Evolutionary conservation across 2,329 filamentous ascomycete species (phyloP).

Genomic region (Venturiaceae sp.): DNA sequence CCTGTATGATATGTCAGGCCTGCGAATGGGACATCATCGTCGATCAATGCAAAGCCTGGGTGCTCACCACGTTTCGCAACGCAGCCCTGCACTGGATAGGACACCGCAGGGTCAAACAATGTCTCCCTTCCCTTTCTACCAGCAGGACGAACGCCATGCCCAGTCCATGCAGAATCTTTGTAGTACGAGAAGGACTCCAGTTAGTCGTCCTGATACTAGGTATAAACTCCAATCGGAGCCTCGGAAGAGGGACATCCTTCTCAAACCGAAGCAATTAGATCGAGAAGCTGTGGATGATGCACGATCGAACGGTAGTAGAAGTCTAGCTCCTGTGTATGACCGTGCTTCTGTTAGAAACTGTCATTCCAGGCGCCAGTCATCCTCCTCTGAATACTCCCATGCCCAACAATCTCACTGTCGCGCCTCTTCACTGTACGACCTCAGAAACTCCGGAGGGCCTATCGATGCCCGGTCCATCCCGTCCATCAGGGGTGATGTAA

Average conservation of each 20-base stretch:
- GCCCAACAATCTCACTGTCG: neutral
- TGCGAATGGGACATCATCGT: neutral
- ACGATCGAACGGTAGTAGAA: neutral
- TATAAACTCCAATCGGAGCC: no score
- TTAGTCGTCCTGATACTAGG: no score
- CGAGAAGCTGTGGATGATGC: neutral
- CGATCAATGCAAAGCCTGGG: neutral
- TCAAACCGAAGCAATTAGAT: no score
- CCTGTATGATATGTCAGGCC: neutral
- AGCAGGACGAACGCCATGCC: neutral
- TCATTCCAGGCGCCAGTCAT: neutral
- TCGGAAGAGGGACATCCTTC: no score
- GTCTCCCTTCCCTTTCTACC: neutral
- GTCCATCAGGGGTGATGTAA: no score
- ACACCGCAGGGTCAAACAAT: no score
- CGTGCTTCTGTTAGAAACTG: neutral
- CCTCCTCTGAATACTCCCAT: neutral
- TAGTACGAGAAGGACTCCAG: neutral
- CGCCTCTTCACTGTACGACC: neutral
- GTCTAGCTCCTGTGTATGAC: neutral
- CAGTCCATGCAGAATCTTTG: neutral
- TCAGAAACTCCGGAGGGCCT: neutral
- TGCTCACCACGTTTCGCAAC: neutral
- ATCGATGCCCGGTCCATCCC: neutral
- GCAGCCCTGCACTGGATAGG: neutral